Evolutionary conservation across 139 green algal species (phyloP).

Genomic region (Nannochloris sp.): DNA sequence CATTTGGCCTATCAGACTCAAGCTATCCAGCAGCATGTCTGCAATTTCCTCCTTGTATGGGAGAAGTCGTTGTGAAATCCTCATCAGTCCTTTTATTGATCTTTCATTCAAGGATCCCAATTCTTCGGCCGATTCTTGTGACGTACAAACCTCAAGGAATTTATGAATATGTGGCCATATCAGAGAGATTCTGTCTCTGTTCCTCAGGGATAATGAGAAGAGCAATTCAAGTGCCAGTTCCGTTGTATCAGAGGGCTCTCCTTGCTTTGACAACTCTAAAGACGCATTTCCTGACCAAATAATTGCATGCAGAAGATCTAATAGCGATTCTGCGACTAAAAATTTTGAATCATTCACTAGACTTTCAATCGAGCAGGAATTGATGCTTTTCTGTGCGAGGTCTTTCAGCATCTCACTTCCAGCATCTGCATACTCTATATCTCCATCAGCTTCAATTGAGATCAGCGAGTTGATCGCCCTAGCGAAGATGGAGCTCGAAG

Average conservation of each 20-base stretch:
- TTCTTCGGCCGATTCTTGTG: neutral
- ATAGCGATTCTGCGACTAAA: conserved; percentile 61
- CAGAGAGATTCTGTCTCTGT: conserved; percentile 73
- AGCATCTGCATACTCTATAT: conserved; percentile 15
- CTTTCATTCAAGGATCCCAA: conserved; percentile 56
- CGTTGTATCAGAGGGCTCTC: conserved; percentile 45
- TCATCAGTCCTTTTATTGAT: conserved; percentile 76
- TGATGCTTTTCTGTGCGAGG: conserved; percentile 34
- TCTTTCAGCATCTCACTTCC: conserved; percentile 11
- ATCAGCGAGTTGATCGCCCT: conserved; percentile 36
- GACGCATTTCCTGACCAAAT: conserved; percentile 50
- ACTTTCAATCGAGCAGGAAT: conserved; percentile 70
- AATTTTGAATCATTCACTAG: conserved; percentile 84
- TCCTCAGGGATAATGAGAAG: conserved; percentile 75
- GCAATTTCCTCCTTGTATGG: conserved; percentile 80
- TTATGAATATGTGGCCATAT: conserved; percentile 79
- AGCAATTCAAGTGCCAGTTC: conserved; percentile 74
- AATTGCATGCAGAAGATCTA: conserved; percentile 72
- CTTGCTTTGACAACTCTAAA: conserved; percentile 20
- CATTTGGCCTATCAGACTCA: neutral
- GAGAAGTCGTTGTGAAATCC: conserved; percentile 74
- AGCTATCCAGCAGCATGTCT: conserved; percentile 62
- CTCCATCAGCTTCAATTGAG: conserved; percentile 32
- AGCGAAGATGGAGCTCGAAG: conserved; percentile 18
- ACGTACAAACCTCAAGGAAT: conserved; percentile 34